Conservation (phyloP, 331 rosid species). For the Malus hybrid region DNA sequence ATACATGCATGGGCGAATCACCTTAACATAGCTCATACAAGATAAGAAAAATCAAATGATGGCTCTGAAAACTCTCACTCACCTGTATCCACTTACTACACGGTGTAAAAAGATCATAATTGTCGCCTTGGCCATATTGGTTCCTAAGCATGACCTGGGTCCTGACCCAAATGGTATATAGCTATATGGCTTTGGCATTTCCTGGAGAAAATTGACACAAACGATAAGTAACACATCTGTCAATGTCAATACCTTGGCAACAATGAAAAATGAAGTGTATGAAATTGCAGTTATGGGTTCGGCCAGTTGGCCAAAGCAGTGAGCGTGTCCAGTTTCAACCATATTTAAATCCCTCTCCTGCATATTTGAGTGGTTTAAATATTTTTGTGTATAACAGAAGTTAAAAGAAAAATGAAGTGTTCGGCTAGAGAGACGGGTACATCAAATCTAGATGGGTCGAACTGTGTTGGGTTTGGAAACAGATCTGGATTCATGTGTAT, state of each 20-base stretch:
- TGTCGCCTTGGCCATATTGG: slow-evolving; percentile 63
- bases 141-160: slow-evolving; percentile 68
- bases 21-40: neutral
- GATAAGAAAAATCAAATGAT: no score
- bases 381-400: no score
- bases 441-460: slow-evolving; percentile 72
- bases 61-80: slow-evolving; percentile 11
- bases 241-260: neutral
- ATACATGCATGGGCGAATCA: no score
- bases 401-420: no score
- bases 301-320: no score
- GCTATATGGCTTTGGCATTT: slow-evolving; percentile 62
- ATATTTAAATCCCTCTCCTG: no score
- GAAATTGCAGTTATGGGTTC: no score
- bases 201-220: slow-evolving; percentile 25
- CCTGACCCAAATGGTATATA: slow-evolving; percentile 69
- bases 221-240: neutral
- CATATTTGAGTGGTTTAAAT: no score
- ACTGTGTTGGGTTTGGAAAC: slow-evolving; percentile 46
- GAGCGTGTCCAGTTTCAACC: no score
- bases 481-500: slow-evolving; percentile 58
- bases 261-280: neutral
- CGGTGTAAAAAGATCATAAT: slow-evolving; percentile 60
- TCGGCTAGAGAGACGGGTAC: slow-evolving; percentile 24
- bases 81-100: slow-evolving; percentile 48